These are phyloP conservation scores for Aspergillus sp. DNA, from an alignment of 2,329 filamentous ascomycete genomes.

Conservation along the genomic window DNA sequence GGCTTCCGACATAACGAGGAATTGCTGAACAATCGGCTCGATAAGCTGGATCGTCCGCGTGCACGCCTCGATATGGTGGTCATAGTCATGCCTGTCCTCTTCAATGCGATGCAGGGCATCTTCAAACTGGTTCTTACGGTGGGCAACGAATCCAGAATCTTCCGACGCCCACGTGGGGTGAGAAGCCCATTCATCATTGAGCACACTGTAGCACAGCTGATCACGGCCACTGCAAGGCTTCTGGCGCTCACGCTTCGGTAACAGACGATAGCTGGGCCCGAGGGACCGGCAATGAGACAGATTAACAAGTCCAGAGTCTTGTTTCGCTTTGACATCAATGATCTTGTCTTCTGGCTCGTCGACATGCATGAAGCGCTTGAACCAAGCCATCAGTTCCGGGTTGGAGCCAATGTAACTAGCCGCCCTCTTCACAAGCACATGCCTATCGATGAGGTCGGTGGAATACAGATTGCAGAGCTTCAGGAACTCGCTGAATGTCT, in stretches of 20 bases:
- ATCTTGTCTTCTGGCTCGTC: conserved; percentile 71
- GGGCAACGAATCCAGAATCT: conserved; percentile 95
- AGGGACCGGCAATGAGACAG: conserved; percentile 94
- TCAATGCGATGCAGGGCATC: conserved; percentile 94
- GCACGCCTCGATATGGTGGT: conserved; percentile 96
- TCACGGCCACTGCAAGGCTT: conserved; percentile 93
- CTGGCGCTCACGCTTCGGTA: conserved; percentile 86
- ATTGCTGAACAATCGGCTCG: conserved; percentile 88
- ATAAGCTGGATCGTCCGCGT: conserved; percentile 93
- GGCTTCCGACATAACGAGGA: conserved; percentile 73
- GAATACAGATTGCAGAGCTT: conserved; percentile 97
- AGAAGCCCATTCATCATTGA: conserved; percentile 98
- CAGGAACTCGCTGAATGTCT: conserved; percentile 90
- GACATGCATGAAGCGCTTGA: conserved; percentile 79
- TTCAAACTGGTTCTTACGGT: conserved; percentile 94
- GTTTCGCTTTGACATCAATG: conserved; percentile 74
- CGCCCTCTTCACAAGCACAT: conserved; percentile 78
- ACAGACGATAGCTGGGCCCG: conserved; percentile 88
- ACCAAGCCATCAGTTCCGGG: conserved; percentile 82
- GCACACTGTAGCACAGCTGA: conserved; percentile 85
- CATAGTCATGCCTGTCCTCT: conserved; percentile 97
- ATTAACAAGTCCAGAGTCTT: conserved; percentile 77
- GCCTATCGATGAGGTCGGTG: conserved; percentile 85
- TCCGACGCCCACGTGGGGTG: conserved; percentile 99
- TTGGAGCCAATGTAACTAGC: conserved; percentile 85